Percentiles rank a stretch among this genome's conserved stretches.
Evolutionary conservation across 345 rosid genomes (phyloP).

Genomic region (Turnera subulata): DNA sequence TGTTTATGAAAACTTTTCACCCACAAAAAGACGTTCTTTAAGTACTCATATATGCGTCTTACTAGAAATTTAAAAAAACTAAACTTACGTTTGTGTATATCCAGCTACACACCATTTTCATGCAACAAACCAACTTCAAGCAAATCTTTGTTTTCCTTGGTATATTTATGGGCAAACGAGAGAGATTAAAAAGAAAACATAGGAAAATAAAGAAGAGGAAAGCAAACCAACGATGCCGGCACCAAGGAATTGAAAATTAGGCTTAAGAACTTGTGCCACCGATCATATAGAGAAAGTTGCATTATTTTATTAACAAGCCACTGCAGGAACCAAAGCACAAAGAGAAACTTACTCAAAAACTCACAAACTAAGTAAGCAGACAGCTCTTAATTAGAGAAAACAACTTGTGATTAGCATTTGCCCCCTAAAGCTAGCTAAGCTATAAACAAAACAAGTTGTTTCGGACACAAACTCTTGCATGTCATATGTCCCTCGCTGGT

Average conservation of each 20-base stretch:
- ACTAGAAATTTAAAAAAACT: too few species aligned
- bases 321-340: conserved; percentile 12
- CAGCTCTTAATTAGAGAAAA: not conserved
- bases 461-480: not conserved
- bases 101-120: conserved; percentile 14
- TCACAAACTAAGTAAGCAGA: conserved; percentile 1
- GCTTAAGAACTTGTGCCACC: conserved; percentile 29
- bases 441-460: not conserved
- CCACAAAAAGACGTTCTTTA: too few species aligned
- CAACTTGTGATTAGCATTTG: conserved; percentile 14
- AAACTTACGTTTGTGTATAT: too few species aligned
- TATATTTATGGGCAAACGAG: too few species aligned
- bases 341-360: not conserved
- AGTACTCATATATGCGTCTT: too few species aligned
- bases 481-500: not conserved
- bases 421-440: conserved; percentile 14
- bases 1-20: too few species aligned
- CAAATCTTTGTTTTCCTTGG: not conserved
- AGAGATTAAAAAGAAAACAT: too few species aligned
- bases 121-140: conserved; percentile 2
- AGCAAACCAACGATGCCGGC: not conserved
- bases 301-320: conserved; percentile 39
- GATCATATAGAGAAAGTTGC: conserved; percentile 10
- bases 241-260: conserved; percentile 5
- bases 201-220: not conserved